Percentiles rank a stretch among this genome's conserved stretches.
Evolutionary conservation across 768 basidiomycete species (phyloP).

Genomic region (Dentipellis fragilis): DNA sequence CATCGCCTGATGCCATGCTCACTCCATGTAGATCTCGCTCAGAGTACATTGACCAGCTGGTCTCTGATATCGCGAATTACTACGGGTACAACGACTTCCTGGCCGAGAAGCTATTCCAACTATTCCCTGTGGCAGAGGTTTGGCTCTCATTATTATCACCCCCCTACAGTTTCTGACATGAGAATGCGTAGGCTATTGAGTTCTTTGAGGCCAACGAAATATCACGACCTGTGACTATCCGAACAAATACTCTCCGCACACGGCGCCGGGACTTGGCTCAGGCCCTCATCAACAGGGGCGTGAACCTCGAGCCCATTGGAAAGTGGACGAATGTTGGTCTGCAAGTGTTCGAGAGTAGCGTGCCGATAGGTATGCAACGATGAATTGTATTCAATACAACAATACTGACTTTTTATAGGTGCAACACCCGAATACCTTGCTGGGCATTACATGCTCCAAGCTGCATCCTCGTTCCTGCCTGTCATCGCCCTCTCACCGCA

Average conservation of each 20-base stretch:
- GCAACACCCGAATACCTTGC: conserved; percentile 98
- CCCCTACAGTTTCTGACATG: conserved; percentile 1
- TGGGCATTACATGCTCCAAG: conserved; percentile 99
- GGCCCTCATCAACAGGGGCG: conserved; percentile 87
- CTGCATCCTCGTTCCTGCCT: conserved; percentile 97
- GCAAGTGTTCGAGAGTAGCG: conserved; percentile 94
- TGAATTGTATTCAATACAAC: neutral
- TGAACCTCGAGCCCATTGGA: conserved; percentile 95
- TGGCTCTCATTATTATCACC: conserved; percentile 12
- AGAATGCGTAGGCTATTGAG: conserved; percentile 66
- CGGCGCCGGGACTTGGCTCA: conserved; percentile 92
- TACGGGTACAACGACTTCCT: conserved; percentile 98
- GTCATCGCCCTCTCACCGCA: conserved; percentile 93
- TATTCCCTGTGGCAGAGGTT: conserved; percentile 91
- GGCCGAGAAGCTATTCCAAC: conserved; percentile 85
- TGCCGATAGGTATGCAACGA: conserved; percentile 69
- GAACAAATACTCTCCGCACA: conserved; percentile 92
- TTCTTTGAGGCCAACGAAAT: conserved; percentile 98
- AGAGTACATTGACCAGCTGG: conserved; percentile 82
- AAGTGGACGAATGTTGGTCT: conserved; percentile 99
- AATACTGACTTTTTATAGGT: conserved; percentile 29
- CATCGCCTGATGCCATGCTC: neutral
- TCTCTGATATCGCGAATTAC: conserved; percentile 86
- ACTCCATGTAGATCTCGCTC: conserved; percentile 59
- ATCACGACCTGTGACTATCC: conserved; percentile 92